A percentile compares a stretch with the other conserved stretches of the same genome.
phyloP scores from a whole-genome alignment of 306 rosid genomes.

The Elaeagnus macrophylla region DNA sequence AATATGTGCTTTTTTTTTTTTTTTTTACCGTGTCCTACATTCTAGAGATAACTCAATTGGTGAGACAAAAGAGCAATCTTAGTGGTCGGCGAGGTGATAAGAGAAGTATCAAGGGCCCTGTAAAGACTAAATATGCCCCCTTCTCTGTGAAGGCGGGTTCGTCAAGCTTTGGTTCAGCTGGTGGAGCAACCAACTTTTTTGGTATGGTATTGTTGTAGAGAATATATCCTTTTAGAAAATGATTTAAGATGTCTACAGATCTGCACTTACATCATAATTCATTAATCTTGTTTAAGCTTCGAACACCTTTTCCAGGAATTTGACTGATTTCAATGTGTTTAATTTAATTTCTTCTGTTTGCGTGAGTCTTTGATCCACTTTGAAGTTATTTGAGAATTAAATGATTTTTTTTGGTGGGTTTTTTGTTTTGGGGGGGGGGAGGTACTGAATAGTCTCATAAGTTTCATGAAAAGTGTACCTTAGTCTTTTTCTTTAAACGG shows the following conservation, averaged over 20 bases:
- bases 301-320: not conserved
- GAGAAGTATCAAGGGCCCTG: constrained; percentile 58
- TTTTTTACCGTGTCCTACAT: constrained; percentile 15
- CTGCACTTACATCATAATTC: too few species aligned
- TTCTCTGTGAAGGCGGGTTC: constrained; percentile 55
- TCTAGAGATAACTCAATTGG: constrained; percentile 52
- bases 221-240: not conserved
- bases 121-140: constrained; percentile 66
- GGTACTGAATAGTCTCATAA: too few species aligned
- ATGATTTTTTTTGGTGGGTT: too few species aligned
- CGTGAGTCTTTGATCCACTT: too few species aligned
- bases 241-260: not conserved
- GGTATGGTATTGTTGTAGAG: constrained; percentile 34
- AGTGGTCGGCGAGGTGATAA: constrained; percentile 70
- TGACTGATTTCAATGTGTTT: constrained; percentile 1
- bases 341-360: too few species aligned
- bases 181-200: constrained; percentile 60
- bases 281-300: not conserved
- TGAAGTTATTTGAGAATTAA: too few species aligned
- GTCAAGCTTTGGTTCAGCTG: constrained; percentile 46
- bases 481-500: too few species aligned
- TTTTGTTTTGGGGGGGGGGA: too few species aligned
- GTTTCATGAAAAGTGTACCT: too few species aligned
- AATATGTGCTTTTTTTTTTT: constrained; percentile 10
- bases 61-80: constrained; percentile 56